Evolutionary conservation across 1,284 basidiomycete genomes (phyloP), one percentile per base, ranked within the genome.

Genomic region (Ceratobasidium sp.): DNA sequence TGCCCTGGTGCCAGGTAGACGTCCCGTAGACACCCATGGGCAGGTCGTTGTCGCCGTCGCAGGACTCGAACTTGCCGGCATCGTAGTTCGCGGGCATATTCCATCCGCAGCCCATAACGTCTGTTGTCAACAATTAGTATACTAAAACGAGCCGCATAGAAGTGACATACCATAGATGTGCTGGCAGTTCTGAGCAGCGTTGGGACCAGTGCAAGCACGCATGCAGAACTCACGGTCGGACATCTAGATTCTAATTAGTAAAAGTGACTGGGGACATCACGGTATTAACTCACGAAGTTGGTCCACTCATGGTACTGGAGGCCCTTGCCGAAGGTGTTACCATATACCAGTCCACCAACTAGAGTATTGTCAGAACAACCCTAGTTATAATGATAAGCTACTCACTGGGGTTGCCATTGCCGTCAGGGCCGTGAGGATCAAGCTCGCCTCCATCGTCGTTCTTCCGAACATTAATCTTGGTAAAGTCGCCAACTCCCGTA

Each of bases 311-410:
- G 86, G 56, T 90, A 83, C 80, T 92, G 86, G 78, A 87, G 79
- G n/a, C 89, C 80, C 64, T 85, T 81, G 42, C 91, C 89, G 83
- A 92, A 92, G 20, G 90, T 91, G 79, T 82, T 89, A 42, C 92
- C 91, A 83, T 93, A 93, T 28, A 93, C 90, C 37, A 93, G 84
- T 7, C 89, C 90, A 61, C 91, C 92, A 71, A 90, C 87, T 42
- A 61, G 17, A 76, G 42, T 17, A 28, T 37, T 15, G 23, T 64
- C 37, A 49, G 63, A 45, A 71, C 13, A 39, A 45, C 1, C 45
- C 77, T 54, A 78, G 49, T 69, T 4, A 23, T 1, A 54, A 31
- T 53, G n/a, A 84, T 81, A 53, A 85, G 78, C 17, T n/a, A 63
- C 54, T 33, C 26, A 73, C 56, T 73, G 1, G 89, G 88, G 81